Percentiles rank a stretch among this genome's conserved stretches.
These are phyloP conservation scores for Paxillus involutus DNA, from an alignment of 768 basidiomycete species.

Conservation along the genomic window DNA sequence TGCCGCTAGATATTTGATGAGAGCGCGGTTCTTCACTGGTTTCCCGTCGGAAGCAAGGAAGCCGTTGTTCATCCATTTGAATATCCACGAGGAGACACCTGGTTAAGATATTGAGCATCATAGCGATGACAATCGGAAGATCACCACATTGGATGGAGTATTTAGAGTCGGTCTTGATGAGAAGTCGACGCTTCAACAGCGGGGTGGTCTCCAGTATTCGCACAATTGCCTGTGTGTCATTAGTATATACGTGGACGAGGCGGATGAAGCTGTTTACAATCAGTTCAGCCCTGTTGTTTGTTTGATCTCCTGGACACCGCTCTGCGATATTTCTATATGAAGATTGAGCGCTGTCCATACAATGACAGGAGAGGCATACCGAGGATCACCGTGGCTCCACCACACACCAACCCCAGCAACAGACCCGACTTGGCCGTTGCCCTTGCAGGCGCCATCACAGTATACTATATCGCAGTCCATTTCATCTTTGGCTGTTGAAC, in stretches of 20 bases:
- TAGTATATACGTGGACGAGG: background rate
- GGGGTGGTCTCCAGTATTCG: constrained; percentile 78
- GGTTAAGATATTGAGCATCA: constrained; percentile 8
- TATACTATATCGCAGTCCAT: constrained; percentile 58
- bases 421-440: constrained; percentile 70
- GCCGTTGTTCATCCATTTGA: constrained; percentile 58
- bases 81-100: constrained; percentile 74
- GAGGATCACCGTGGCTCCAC: constrained; percentile 71
- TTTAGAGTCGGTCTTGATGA: constrained; percentile 84
- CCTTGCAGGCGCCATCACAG: constrained; percentile 84
- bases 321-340: constrained; percentile 74
- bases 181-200: constrained; percentile 47
- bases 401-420: constrained; percentile 87
- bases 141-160: constrained; percentile 76
- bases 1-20: constrained; percentile 71
- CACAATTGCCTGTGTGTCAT: constrained; percentile 68
- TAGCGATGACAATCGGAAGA: constrained; percentile 1
- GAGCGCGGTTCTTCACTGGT: constrained; percentile 67
- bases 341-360: background rate
- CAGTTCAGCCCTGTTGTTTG: constrained; percentile 88
- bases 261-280: constrained; percentile 50
- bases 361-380: constrained; percentile 34
- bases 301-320: constrained; percentile 79
- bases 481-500: constrained; percentile 23
- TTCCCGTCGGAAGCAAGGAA: constrained; percentile 48